phyloP scores from a whole-genome alignment of 2,329 filamentous ascomycete genomes.

The Cordyceps javanica region DNA sequence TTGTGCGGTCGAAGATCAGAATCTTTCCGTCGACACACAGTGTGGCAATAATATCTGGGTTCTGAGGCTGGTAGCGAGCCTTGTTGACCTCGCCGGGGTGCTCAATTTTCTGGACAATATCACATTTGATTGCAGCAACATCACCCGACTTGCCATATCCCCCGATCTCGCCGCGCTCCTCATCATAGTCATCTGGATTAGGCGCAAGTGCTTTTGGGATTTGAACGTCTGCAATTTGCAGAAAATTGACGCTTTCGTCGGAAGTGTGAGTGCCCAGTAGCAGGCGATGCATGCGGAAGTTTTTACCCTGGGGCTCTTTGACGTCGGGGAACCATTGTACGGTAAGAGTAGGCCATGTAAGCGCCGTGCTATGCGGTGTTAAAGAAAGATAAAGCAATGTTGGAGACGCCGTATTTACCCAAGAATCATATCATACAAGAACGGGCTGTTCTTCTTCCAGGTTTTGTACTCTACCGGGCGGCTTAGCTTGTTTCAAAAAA shows the following conservation, averaged over 20 bases:
- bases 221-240: slow-evolving; percentile 91
- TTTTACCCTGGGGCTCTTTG: slow-evolving; percentile 79
- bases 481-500: slow-evolving; percentile 8
- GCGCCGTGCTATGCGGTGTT: slow-evolving; percentile 58
- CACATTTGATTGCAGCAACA: slow-evolving; percentile 72
- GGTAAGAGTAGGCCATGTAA: slow-evolving; percentile 96
- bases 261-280: slow-evolving; percentile 94
- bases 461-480: slow-evolving; percentile 80
- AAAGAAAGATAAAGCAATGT: background rate
- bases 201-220: slow-evolving; percentile 73
- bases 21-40: slow-evolving; percentile 83
- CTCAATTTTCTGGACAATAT: slow-evolving; percentile 91
- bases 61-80: slow-evolving; percentile 94
- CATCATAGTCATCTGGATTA: slow-evolving; percentile 80
- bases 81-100: slow-evolving; percentile 98
- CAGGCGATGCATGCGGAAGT: slow-evolving; percentile 80
- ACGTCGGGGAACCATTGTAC: slow-evolving; percentile 98
- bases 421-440: slow-evolving; percentile 96
- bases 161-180: slow-evolving; percentile 86
- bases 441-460: slow-evolving; percentile 99
- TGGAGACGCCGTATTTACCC: slow-evolving; percentile 43
- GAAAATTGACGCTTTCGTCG: slow-evolving; percentile 76
- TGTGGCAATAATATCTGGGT: slow-evolving; percentile 92
- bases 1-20: slow-evolving; percentile 92
- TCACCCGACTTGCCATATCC: slow-evolving; percentile 76